phyloP scores from a whole-genome alignment of 2,329 filamentous ascomycete species.

The Leptographium radiaticola region DNA sequence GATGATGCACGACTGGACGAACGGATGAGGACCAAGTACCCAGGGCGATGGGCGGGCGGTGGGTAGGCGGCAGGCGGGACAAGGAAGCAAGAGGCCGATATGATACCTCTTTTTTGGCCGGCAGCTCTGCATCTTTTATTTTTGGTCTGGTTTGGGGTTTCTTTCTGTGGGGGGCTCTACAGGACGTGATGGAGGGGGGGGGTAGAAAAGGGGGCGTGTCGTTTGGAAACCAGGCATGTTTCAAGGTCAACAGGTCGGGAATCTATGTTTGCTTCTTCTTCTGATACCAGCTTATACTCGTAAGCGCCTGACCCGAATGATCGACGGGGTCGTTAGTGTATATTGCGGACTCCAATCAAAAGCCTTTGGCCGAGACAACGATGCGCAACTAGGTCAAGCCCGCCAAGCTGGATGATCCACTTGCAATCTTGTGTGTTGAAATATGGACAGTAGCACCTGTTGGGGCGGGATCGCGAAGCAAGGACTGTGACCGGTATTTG shows the following conservation, averaged over 20 bases:
- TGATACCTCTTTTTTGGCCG: constrained; percentile 1
- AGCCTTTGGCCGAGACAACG: too few species aligned
- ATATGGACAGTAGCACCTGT: too few species aligned
- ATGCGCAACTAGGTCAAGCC: too few species aligned
- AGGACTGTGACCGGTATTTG: too few species aligned
- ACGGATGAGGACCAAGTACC: constrained; percentile 8
- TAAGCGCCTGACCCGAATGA: too few species aligned
- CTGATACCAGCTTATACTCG: neutral
- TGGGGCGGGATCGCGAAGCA: too few species aligned
- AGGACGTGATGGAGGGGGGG: neutral
- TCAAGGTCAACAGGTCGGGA: neutral
- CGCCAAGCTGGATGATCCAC: too few species aligned
- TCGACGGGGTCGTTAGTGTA: too few species aligned
- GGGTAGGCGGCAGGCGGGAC: neutral
- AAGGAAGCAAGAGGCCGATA: neutral
- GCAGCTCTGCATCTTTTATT: neutral
- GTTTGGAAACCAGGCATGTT: neutral
- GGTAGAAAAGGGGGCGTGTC: neutral
- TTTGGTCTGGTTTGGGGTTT: too few species aligned
- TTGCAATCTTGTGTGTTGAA: too few species aligned
- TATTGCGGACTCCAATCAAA: too few species aligned
- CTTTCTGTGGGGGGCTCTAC: neutral
- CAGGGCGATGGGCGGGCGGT: neutral
- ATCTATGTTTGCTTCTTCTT: neutral
- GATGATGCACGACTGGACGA: constrained; percentile 12